These are phyloP conservation scores for Lentinula detonsa DNA, from an alignment of 768 basidiomycete genomes.

Conservation along the genomic window DNA sequence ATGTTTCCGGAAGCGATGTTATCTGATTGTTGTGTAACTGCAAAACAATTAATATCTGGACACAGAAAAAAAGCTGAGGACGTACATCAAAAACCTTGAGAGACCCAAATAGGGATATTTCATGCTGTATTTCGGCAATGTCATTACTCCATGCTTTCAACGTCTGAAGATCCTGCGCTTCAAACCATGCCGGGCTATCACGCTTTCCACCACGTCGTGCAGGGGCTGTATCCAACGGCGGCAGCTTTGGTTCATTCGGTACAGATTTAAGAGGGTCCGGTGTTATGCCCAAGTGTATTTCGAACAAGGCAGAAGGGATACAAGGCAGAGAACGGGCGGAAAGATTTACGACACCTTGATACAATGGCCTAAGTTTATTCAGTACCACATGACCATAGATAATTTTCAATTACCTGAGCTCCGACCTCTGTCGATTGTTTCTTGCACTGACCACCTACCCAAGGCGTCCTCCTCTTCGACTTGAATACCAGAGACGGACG, in stretches of 20 bases:
- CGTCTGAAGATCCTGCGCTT: conserved; percentile 70
- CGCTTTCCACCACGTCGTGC: conserved; percentile 32
- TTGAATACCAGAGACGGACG: conserved; percentile 11
- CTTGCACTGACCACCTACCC: conserved; percentile 62
- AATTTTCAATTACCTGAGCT: conserved; percentile 54
- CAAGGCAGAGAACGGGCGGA: conserved; percentile 67
- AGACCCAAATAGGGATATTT: conserved; percentile 80
- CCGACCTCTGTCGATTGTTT: conserved; percentile 72
- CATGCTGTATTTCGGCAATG: conserved; percentile 72
- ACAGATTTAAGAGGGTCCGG: conserved; percentile 66
- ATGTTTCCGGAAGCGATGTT: conserved; percentile 50
- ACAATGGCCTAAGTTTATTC: conserved; percentile 41
- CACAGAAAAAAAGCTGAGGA: conserved; percentile 4
- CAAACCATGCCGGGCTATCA: conserved; percentile 66
- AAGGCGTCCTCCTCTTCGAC: conserved; percentile 44
- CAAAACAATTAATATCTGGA: neutral
- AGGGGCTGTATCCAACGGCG: conserved; percentile 26
- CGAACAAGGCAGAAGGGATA: conserved; percentile 72
- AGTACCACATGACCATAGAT: conserved; percentile 22
- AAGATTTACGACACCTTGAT: conserved; percentile 63
- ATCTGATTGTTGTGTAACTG: conserved; percentile 78
- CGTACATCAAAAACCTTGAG: conserved; percentile 76
- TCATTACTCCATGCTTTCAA: conserved; percentile 80
- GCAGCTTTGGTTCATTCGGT: conserved; percentile 49
- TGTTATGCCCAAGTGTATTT: conserved; percentile 71